phyloP scores from a whole-genome alignment of 1,139 yeast genomes.

The Meyerozyma sp. region DNA sequence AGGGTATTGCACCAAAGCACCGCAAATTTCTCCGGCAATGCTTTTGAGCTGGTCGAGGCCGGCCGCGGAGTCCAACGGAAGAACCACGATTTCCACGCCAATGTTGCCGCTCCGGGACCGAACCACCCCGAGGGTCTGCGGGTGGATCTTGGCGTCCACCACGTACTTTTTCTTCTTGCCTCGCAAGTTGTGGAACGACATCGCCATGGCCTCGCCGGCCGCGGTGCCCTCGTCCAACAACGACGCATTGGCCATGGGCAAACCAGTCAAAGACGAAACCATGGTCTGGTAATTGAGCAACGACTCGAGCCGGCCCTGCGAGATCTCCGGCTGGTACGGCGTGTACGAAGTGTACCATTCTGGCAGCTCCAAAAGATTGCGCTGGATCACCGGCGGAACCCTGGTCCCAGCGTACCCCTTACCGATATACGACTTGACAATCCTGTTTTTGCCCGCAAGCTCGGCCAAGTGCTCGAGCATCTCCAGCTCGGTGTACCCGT shows the following conservation, averaged over 20 bases:
- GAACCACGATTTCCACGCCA: conserved; percentile 56
- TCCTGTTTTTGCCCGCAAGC: conserved; percentile 71
- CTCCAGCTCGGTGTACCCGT: conserved; percentile 78
- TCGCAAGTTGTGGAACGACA: conserved; percentile 64
- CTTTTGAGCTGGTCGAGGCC: conserved; percentile 39
- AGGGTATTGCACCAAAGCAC: conserved; percentile 88
- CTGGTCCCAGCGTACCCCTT: conserved; percentile 91
- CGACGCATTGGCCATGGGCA: conserved; percentile 91
- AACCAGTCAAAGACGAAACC: conserved; percentile 83
- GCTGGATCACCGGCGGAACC: conserved; percentile 87
- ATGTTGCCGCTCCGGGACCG: conserved; percentile 74
- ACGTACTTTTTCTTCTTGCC: conserved; percentile 67
- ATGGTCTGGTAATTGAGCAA: conserved; percentile 87
- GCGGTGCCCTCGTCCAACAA: conserved; percentile 96
- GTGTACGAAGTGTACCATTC: conserved; percentile 99
- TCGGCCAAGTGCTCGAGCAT: conserved; percentile 64
- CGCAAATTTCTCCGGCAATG: conserved; percentile 50
- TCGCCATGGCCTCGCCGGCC: conserved; percentile 94
- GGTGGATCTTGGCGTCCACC: conserved; percentile 73
- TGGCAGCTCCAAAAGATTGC: conserved; percentile 88
- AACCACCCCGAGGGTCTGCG: conserved; percentile 80
- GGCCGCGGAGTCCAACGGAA: conserved; percentile 48
- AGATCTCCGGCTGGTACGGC: conserved; percentile 96
- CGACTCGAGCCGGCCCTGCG: conserved; percentile 93
- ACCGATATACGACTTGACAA: conserved; percentile 75